Conservation (phyloP, 257 asterid species). For the Orobanche coerulescens region DNA sequence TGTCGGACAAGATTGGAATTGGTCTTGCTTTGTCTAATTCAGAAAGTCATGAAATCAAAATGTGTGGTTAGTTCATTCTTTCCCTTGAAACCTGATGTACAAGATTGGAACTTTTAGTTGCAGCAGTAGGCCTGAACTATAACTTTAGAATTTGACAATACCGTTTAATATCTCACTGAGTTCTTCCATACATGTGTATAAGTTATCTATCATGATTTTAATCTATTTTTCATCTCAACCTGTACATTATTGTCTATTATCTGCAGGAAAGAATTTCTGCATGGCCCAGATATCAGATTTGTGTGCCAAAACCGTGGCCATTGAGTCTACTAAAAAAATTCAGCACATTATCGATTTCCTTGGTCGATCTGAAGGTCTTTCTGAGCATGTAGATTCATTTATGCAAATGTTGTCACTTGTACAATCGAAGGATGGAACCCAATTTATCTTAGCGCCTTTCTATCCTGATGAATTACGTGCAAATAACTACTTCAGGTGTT, state of each 20-base stretch:
- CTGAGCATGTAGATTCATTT: conserved; percentile 73
- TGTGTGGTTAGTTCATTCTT: conserved; percentile 64
- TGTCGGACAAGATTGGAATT: conserved; percentile 63
- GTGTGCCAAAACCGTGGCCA: conserved; percentile 40
- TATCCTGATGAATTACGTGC: conserved; percentile 57
- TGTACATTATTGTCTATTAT: conserved; percentile 13
- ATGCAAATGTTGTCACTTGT: conserved; percentile 77
- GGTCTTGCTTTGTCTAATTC: conserved; percentile 88
- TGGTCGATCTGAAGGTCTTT: conserved; percentile 76
- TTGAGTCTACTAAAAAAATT: conserved; percentile 58
- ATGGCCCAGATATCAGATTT: conserved; percentile 69
- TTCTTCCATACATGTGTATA: not conserved
- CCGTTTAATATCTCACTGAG: not conserved
- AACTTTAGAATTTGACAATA: not conserved
- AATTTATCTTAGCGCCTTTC: conserved; percentile 63
- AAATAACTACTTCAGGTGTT: conserved; percentile 65
- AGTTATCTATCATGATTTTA: no score
- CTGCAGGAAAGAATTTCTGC: conserved; percentile 86
- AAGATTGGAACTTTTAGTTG: not conserved
- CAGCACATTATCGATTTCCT: conserved; percentile 69
- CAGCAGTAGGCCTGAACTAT: conserved; percentile 1
- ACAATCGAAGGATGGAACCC: conserved; percentile 56
- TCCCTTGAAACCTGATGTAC: conserved; percentile 11
- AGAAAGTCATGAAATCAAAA: conserved; percentile 54
- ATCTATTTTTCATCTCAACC: conserved; percentile 1